phyloP scores from a whole-genome alignment of 2,329 filamentous ascomycete genomes.

The Paecilomyces fulvus region DNA sequence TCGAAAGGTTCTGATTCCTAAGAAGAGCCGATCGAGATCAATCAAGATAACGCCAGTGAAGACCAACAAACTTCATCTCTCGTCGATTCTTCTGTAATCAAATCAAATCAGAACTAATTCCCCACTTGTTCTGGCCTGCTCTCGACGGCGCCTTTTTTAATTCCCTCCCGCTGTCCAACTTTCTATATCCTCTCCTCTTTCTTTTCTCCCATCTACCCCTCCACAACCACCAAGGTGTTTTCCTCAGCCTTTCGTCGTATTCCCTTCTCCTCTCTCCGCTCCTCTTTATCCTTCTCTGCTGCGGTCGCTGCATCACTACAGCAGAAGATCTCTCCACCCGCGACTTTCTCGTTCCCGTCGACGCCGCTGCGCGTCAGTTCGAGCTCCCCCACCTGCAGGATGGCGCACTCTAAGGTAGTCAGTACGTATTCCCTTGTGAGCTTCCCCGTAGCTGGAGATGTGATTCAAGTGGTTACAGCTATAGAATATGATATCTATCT shows the following conservation, averaged over 20 bases:
- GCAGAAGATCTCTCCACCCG: slow-evolving; percentile 44
- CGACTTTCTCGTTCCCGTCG: slow-evolving; percentile 25
- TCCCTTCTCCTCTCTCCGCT: slow-evolving; percentile 55
- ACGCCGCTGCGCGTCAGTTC: slow-evolving; percentile 35
- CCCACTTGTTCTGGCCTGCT: background rate
- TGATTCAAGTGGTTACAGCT: slow-evolving; percentile 15
- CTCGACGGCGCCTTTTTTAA: background rate
- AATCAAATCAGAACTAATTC: background rate
- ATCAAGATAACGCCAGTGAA: background rate
- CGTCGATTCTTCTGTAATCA: no score
- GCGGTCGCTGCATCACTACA: slow-evolving; percentile 62
- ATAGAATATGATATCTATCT: no score
- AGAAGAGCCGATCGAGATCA: background rate
- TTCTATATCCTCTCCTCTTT: slow-evolving; percentile 7
- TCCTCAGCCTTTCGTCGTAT: slow-evolving; percentile 68
- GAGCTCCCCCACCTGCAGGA: slow-evolving; percentile 38
- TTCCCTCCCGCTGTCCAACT: slow-evolving; percentile 5
- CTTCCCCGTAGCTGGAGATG: background rate
- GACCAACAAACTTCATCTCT: no score
- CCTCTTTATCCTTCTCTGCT: slow-evolving; percentile 63
- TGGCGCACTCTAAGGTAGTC: slow-evolving; percentile 89
- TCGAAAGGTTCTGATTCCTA: slow-evolving; percentile 6
- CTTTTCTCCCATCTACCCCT: slow-evolving; percentile 3
- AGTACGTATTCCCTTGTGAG: slow-evolving; percentile 48
- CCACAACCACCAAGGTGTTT: slow-evolving; percentile 74